Conservation (phyloP, 208 protist genomes). For the Acanthamoeba royreba region DNA sequence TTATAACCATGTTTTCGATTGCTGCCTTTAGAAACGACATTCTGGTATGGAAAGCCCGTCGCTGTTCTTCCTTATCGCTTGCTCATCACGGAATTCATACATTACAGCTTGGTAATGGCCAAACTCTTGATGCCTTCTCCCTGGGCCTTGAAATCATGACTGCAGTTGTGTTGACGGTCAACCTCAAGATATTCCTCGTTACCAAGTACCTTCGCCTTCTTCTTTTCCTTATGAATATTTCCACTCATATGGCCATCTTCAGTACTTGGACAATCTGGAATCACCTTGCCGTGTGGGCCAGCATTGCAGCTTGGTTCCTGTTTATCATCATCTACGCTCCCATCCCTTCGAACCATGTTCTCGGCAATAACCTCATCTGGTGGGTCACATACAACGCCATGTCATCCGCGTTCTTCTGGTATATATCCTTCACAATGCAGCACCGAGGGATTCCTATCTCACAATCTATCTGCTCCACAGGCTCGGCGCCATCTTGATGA, state of each 20-base stretch:
- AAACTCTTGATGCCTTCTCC: neutral
- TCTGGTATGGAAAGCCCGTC: neutral
- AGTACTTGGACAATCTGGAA: constrained; percentile 5
- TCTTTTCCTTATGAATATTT: neutral
- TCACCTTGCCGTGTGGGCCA: neutral
- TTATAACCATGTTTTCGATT: neutral
- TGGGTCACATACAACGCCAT: neutral
- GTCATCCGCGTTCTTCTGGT: neutral
- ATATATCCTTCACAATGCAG: too few species aligned
- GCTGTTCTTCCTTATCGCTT: too few species aligned
- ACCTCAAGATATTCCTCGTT: neutral
- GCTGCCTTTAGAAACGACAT: neutral
- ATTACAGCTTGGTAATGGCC: neutral
- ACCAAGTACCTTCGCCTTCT: neutral
- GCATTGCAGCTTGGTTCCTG: neutral
- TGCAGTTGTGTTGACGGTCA: neutral
- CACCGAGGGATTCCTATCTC: too few species aligned
- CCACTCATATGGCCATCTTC: neutral
- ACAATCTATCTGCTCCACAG: too few species aligned
- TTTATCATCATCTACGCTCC: neutral
- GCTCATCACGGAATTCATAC: too few species aligned
- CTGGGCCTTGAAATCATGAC: neutral
- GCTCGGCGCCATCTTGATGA: neutral
- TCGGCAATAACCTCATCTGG: neutral
- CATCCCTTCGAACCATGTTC: neutral